A percentile compares a stretch with the other conserved stretches of the same genome.
phyloP scores from a whole-genome alignment of 1,284 basidiomycete genomes.

The Cerrena zonata region DNA sequence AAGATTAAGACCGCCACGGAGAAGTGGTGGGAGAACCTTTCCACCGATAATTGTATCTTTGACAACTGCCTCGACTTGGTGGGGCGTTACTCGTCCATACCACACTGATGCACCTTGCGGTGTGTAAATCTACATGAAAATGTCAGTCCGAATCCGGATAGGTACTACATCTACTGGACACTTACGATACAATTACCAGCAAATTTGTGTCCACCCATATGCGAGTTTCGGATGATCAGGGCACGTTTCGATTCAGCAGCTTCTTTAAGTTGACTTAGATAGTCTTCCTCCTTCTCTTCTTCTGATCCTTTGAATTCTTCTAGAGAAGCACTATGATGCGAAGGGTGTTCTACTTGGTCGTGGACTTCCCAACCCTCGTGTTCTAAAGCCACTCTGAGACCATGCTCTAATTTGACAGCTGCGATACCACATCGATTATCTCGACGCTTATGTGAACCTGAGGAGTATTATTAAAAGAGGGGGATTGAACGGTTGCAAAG shows the following conservation, averaged over 20 bases:
- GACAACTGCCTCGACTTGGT: conserved; percentile 83
- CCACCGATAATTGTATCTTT: conserved; percentile 81
- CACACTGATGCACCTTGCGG: conserved; percentile 81
- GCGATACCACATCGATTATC: conserved; percentile 87
- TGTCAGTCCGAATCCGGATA: neutral
- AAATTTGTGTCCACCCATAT: conserved; percentile 87
- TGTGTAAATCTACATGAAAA: conserved; percentile 63
- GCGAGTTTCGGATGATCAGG: conserved; percentile 80
- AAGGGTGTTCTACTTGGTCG: conserved; percentile 62
- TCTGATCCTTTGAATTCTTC: conserved; percentile 45
- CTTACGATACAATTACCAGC: conserved; percentile 86
- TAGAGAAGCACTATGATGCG: conserved; percentile 47
- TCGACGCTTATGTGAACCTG: conserved; percentile 86
- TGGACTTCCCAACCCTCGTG: conserved; percentile 69
- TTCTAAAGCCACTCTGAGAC: conserved; percentile 57
- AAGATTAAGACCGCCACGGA: conserved; percentile 79
- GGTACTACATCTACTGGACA: too few relatives aligned
- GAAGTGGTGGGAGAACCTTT: conserved; percentile 72
- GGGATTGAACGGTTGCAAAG: neutral
- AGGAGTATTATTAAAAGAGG: neutral
- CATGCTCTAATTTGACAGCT: conserved; percentile 75
- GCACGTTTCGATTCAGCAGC: conserved; percentile 47
- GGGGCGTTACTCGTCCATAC: conserved; percentile 89
- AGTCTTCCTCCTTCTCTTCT: conserved; percentile 36
- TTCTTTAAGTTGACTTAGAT: conserved; percentile 45